Evolutionary conservation across 2,329 filamentous ascomycete species (phyloP).

Genomic region (Aureobasidium sp.): DNA sequence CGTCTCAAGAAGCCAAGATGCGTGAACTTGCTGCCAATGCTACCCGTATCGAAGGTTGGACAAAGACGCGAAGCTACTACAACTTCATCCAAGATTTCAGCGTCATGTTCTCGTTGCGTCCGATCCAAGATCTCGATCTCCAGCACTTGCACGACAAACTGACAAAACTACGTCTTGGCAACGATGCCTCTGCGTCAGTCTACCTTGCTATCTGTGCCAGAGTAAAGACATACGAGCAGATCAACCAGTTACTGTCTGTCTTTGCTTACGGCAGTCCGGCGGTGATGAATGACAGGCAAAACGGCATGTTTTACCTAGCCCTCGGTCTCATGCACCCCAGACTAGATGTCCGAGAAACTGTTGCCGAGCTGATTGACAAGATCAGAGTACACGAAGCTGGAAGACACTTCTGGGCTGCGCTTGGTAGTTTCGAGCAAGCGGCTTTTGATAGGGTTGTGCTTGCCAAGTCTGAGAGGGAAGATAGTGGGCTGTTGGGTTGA

Average conservation of each 20-base stretch:
- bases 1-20: constrained; percentile 69
- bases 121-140: constrained; percentile 74
- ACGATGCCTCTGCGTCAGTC: constrained; percentile 70
- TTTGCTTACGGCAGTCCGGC: constrained; percentile 37
- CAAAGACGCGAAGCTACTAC: constrained; percentile 90
- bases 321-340: constrained; percentile 89
- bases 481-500: background rate
- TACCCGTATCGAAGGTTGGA: constrained; percentile 91
- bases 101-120: constrained; percentile 31
- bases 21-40: constrained; percentile 87
- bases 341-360: constrained; percentile 65
- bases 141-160: constrained; percentile 90
- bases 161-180: constrained; percentile 68
- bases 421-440: constrained; percentile 82
- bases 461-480: constrained; percentile 39
- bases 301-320: constrained; percentile 82
- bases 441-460: constrained; percentile 73
- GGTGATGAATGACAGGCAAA: constrained; percentile 25
- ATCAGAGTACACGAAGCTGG: constrained; percentile 83
- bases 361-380: constrained; percentile 71
- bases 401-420: constrained; percentile 79
- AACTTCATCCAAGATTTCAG: constrained; percentile 61
- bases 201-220: constrained; percentile 73
- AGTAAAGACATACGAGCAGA: constrained; percentile 59
- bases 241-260: constrained; percentile 48